A percentile compares a stretch with the other conserved stretches of the same genome.
These are phyloP conservation scores for Royoungia palumana DNA, from an alignment of 768 basidiomycete species.

Conservation along the genomic window DNA sequence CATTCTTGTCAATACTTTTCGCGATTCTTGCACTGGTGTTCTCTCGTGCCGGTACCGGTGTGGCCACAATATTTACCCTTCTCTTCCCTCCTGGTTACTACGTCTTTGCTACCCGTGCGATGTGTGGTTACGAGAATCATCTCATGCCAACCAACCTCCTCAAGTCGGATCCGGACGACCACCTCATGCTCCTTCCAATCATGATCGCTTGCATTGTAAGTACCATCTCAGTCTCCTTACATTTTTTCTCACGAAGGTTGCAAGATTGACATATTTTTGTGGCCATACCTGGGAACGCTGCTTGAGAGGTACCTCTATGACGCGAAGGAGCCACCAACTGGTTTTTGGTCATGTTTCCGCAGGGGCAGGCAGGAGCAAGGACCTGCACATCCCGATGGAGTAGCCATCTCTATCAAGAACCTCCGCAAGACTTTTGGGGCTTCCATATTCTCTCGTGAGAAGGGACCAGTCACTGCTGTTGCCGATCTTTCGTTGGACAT, in stretches of 20 bases:
- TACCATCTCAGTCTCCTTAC: neutral
- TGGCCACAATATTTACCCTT: slow-evolving; percentile 60
- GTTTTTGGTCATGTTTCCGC: slow-evolving; percentile 24
- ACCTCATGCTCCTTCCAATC: slow-evolving; percentile 52
- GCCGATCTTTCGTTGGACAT: slow-evolving; percentile 64
- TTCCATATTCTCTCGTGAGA: slow-evolving; percentile 45
- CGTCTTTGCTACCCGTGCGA: slow-evolving; percentile 63
- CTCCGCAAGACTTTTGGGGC: slow-evolving; percentile 57
- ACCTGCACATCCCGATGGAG: slow-evolving; percentile 35
- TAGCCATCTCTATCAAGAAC: slow-evolving; percentile 61
- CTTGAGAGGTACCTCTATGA: slow-evolving; percentile 64
- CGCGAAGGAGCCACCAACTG: slow-evolving; percentile 37
- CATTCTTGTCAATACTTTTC: slow-evolving; percentile 62
- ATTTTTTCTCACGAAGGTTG: neutral
- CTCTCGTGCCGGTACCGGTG: slow-evolving; percentile 37
- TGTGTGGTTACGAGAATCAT: slow-evolving; percentile 66
- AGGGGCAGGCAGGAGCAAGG: slow-evolving; percentile 5
- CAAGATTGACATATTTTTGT: slow-evolving; percentile 70
- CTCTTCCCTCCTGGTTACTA: slow-evolving; percentile 77
- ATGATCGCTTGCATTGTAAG: slow-evolving; percentile 64
- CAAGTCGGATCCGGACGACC: slow-evolving; percentile 57
- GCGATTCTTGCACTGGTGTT: slow-evolving; percentile 65
- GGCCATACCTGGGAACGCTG: slow-evolving; percentile 62
- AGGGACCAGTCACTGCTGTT: slow-evolving; percentile 56
- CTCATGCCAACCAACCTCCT: slow-evolving; percentile 51